Conservation (phyloP, 2,329 filamentous ascomycete genomes). For the Cladosporium halotolerans region DNA sequence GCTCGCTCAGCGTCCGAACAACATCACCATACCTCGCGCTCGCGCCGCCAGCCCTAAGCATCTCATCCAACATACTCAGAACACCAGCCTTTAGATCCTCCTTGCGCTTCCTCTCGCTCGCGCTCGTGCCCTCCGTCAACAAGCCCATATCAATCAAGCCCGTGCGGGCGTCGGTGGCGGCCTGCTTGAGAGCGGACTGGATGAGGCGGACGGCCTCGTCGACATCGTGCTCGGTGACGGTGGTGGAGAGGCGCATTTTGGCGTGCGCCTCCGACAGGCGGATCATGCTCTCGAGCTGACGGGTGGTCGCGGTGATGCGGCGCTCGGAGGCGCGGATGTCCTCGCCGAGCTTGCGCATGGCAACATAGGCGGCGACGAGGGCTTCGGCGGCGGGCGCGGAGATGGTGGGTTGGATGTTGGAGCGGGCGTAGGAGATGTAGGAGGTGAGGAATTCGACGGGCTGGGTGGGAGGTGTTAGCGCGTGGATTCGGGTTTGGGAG, state of each 20-base stretch:
- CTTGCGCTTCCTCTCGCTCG: constrained; percentile 74
- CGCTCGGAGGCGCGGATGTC: constrained; percentile 73
- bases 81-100: constrained; percentile 80
- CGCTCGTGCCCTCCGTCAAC: constrained; percentile 86
- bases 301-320: constrained; percentile 93
- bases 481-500: not conserved
- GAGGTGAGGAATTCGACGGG: constrained; percentile 92
- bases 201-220: constrained; percentile 88
- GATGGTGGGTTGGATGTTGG: constrained; percentile 76
- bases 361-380: constrained; percentile 80
- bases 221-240: constrained; percentile 77
- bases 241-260: constrained; percentile 81
- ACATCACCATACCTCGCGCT: constrained; percentile 75
- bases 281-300: constrained; percentile 97
- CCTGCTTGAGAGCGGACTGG: constrained; percentile 88
- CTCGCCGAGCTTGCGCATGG: constrained; percentile 83
- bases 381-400: constrained; percentile 74
- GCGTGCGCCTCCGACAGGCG: constrained; percentile 92
- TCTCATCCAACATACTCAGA: constrained; percentile 69
- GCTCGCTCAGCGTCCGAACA: constrained; percentile 64
- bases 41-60: constrained; percentile 58
- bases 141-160: constrained; percentile 96
- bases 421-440: constrained; percentile 94
- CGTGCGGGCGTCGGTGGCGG: constrained; percentile 85
- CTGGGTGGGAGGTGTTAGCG: constrained; percentile 35